phyloP scores from a whole-genome alignment of 2,329 filamentous ascomycete species.

The Celoporthe dispersa region DNA sequence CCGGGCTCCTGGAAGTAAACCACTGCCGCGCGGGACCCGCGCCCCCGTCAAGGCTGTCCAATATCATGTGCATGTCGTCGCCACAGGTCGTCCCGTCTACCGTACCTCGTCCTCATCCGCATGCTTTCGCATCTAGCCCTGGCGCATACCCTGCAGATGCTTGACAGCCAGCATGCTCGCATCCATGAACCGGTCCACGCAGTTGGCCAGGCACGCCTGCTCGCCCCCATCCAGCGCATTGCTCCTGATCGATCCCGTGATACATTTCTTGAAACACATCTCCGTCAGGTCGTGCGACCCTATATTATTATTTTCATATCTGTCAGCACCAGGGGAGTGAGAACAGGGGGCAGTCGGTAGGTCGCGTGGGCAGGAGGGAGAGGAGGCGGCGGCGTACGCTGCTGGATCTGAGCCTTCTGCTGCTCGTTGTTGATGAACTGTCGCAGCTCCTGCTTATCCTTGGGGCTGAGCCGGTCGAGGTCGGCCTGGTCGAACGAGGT shows the following conservation, averaged over 20 bases:
- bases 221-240: conserved; percentile 77
- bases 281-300: conserved; percentile 65
- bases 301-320: conserved; percentile 34
- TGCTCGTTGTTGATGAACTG: conserved; percentile 83
- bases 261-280: conserved; percentile 94
- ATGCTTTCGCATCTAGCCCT: conserved; percentile 21
- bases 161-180: conserved; percentile 82
- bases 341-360: no score
- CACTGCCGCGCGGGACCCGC: neutral
- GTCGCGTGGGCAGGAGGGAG: neutral
- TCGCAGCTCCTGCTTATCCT: conserved; percentile 86
- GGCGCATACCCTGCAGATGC: conserved; percentile 71
- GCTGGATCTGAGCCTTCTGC: conserved; percentile 74
- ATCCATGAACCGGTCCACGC: conserved; percentile 92
- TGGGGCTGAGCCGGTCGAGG: conserved; percentile 74
- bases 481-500: conserved; percentile 58
- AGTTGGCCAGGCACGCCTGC: conserved; percentile 86
- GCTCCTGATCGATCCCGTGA: conserved; percentile 73
- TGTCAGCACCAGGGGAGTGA: conserved; percentile 9
- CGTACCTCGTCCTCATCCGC: neutral
- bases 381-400: conserved; percentile 50
- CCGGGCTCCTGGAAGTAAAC: neutral
- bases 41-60: neutral
- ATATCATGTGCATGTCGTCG: neutral
- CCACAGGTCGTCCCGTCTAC: neutral